Evolutionary conservation across 2,329 filamentous ascomycete genomes (phyloP), one percentile per base, ranked within the genome.

Genomic region (Colletotrichum sp.): DNA sequence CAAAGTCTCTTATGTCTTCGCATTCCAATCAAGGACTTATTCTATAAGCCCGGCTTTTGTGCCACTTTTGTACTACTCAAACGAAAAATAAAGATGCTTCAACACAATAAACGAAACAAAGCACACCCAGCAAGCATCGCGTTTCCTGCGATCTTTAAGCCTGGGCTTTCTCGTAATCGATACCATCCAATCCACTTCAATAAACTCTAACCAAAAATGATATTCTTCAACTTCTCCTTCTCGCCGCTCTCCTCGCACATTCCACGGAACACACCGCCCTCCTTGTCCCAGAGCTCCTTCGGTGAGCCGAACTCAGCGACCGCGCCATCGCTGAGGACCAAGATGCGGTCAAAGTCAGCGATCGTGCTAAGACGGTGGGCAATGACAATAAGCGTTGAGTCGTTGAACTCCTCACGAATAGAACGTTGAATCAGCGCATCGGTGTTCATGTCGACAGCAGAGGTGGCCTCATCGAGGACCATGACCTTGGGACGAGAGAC

Each of bases 391-490:
- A 95, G 84, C 1, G 93, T 95, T 54, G 89, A 90, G 74, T 90
- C 90, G 1, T 87, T 90, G 76, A 95, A 95, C 80, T 94, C 92
- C 78, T 93, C 90, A 27, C 93, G 88, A 77, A 95, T 95, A 65
- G 88, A 91, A 8, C 91, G 88, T 83, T 95, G 93, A 78, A 95
- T 95, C 31, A 94, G 87, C 2, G 88, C 85, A 80, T 96, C 94
- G 0, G 94, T 95, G 54, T 88, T 86, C 92, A 95, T 94, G 81
- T 95, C 94, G 4, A 96, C 93, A 0, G 94, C 93, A 5, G 90
- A 93, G 0, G 94, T 96, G 1, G 94, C 94, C 83, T 96, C 94
- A 80, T 96, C 94, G 2, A 96, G 88, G 2, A 96, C 91, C 90
- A 96, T 93, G 77, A 96, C 91, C 79, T 93, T 93, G 5, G 94